These are phyloP conservation scores for Panellus pusillus DNA, from an alignment of 768 basidiomycete genomes.

Conservation along the genomic window DNA sequence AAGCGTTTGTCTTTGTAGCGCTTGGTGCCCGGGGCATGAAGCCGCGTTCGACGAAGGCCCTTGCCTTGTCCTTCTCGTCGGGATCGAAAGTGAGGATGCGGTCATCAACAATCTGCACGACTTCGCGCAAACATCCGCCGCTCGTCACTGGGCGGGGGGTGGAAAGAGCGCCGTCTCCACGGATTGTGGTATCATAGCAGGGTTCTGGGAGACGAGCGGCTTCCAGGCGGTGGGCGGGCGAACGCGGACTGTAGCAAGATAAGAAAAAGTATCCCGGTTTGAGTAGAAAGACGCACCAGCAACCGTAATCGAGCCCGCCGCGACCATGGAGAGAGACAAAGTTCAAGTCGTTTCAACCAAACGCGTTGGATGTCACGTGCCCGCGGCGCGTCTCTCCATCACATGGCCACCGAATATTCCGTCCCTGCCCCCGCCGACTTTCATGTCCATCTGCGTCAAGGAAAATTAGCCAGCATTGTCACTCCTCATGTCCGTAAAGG, in stretches of 20 bases:
- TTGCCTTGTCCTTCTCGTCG: slow-evolving; percentile 80
- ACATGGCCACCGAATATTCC: slow-evolving; percentile 3
- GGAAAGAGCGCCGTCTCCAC: slow-evolving; percentile 85
- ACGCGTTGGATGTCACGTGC: slow-evolving; percentile 25
- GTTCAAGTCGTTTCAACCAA: background rate
- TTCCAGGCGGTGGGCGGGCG: slow-evolving; percentile 83
- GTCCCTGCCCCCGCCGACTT: slow-evolving; percentile 81
- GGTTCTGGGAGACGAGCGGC: slow-evolving; percentile 80
- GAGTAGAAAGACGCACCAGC: slow-evolving; percentile 53
- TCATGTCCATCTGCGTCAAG: slow-evolving; percentile 96
- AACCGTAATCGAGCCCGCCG: slow-evolving; percentile 86
- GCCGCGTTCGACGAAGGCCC: slow-evolving; percentile 80
- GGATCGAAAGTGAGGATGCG: slow-evolving; percentile 96
- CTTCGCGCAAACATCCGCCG: slow-evolving; percentile 64
- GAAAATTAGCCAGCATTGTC: slow-evolving; percentile 76
- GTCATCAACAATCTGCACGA: slow-evolving; percentile 91
- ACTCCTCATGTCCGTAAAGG: slow-evolving; percentile 88
- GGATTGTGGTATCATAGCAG: slow-evolving; percentile 66
- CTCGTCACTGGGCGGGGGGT: slow-evolving; percentile 57
- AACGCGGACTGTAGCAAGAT: slow-evolving; percentile 70
- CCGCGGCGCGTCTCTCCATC: slow-evolving; percentile 20
- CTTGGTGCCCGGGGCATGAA: slow-evolving; percentile 87
- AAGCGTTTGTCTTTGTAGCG: slow-evolving; percentile 96
- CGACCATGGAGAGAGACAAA: slow-evolving; percentile 53
- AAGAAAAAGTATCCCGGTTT: slow-evolving; percentile 18